phyloP scores from a whole-genome alignment of 306 rosid species.

The Prunus fruticosa region DNA sequence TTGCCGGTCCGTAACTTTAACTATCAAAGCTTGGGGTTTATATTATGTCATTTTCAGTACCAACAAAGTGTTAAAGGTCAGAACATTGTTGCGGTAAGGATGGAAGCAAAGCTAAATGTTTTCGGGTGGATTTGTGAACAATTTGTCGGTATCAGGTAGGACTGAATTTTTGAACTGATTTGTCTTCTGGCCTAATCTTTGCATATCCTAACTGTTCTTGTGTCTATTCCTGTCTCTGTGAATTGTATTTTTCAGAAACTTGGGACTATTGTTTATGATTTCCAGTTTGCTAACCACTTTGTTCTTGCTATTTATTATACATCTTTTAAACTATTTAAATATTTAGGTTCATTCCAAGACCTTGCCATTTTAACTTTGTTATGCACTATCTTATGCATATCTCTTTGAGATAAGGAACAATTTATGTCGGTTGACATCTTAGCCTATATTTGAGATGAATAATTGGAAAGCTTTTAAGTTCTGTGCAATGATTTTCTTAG shows the following conservation, averaged over 20 bases:
- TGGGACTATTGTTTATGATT: neutral
- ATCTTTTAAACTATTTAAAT: neutral
- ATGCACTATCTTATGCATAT: too few relatives aligned
- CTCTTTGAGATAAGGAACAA: too few relatives aligned
- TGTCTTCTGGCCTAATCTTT: conserved; percentile 12
- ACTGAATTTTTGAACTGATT: conserved; percentile 19
- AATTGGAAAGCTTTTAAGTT: too few relatives aligned
- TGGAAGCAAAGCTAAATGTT: conserved; percentile 89
- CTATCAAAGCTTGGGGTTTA: neutral
- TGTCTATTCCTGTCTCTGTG: conserved; percentile 4
- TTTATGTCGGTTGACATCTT: too few relatives aligned
- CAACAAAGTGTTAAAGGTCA: conserved; percentile 94
- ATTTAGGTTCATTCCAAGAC: neutral
- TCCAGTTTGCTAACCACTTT: too few relatives aligned
- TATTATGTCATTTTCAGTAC: conserved; percentile 45
- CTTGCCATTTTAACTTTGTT: neutral
- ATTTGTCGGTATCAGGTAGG: conserved; percentile 95
- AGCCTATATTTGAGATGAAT: too few relatives aligned
- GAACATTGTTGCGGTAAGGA: conserved; percentile 90
- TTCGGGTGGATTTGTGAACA: conserved; percentile 93
- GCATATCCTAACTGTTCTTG: neutral
- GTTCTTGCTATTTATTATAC: neutral
- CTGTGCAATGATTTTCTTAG: too few relatives aligned
- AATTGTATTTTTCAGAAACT: neutral
- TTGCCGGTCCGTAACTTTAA: conserved; percentile 2